Conservation (phyloP, 768 basidiomycete genomes). For the Podaxis carcinomalis region DNA sequence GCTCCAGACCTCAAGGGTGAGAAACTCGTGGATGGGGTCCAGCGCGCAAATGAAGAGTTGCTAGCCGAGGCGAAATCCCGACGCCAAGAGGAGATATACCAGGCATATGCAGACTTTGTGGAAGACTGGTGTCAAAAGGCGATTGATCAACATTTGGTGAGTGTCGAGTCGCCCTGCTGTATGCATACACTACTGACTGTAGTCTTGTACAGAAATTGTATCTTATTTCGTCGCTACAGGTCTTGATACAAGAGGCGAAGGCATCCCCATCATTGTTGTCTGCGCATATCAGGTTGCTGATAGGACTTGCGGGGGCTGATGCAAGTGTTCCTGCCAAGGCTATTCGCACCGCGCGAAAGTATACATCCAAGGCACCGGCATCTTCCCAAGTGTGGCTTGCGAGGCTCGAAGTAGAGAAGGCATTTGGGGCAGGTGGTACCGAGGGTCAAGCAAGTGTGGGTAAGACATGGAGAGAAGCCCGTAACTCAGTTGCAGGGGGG, state of each 20-base stretch:
- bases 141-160: conserved; percentile 46
- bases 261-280: conserved; percentile 27
- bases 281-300: conserved; percentile 27
- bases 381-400: conserved; percentile 50
- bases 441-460: conserved; percentile 21
- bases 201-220: conserved; percentile 49
- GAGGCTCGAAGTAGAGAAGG: conserved; percentile 41
- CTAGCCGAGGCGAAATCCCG: conserved; percentile 18
- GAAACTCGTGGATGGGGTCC: conserved; percentile 34
- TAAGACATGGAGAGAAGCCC: conserved; percentile 41
- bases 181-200: conserved; percentile 42
- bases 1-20: conserved; percentile 24
- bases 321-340: conserved; percentile 28
- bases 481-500: conserved; percentile 27
- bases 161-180: conserved; percentile 32
- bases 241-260: conserved; percentile 22
- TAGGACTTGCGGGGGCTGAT: conserved; percentile 8
- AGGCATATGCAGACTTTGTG: conserved; percentile 47
- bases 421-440: conserved; percentile 16
- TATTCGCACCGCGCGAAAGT: conserved; percentile 38
- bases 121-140: conserved; percentile 45
- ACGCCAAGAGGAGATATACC: conserved; percentile 21
- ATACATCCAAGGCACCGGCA: conserved; percentile 32
- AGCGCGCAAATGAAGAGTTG: conserved; percentile 36
- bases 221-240: conserved; percentile 41